Base-by-base conservation (phyloP, 2,329 filamentous ascomycete genomes). In the Fusarium foetens region DNA sequence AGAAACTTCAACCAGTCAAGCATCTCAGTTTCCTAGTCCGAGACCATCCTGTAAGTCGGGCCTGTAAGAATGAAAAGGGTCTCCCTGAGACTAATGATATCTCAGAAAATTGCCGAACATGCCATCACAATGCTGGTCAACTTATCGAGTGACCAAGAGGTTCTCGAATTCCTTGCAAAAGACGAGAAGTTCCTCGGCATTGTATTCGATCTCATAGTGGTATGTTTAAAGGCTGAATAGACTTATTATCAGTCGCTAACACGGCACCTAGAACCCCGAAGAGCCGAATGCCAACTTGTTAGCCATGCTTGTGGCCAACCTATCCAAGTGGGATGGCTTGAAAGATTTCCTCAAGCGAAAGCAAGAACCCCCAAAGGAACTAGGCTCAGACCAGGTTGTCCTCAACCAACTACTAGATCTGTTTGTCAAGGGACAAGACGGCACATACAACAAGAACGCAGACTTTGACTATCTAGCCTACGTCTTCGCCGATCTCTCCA, bases 391-490 rank as follows among this genome's bases (percentile, higher is more conserved):
- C 43, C 88, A 91, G 39, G 86, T 89, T 65, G 91, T 94, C 8
- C 89, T 98, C 76, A 94, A 98, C 80, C 96, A 98, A 82, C 85
- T 99, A 35, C 90, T 99, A 80, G 96, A 98, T 81, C 92, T 97
- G 76, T 99, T 99, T 79, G 96, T 98, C 79, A 97, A 96, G 84
- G 95, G 95, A 25, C 91, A 93, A 27, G 91, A 93, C 68, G 93
- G 92, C 29, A 86, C 87, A 14, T 94, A 96, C 82, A 98, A 98
- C 86, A 92, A 93, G 78, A 81, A 92, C 31, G 94, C 94, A 67
- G 89, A 95, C 82, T 98, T 91, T 81, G 94, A 99, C 83, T 98
- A 98, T 82, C 88, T 99, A 29, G 91, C 94, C 45, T 99, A 98
- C 79, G 86, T 98, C 61, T 97, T 99, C 80, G 95, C 96, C 43